A percentile compares a stretch with the other conserved stretches of the same genome.
phyloP scores from a whole-genome alignment of 2,329 filamentous ascomycete genomes.

The Podosphaera fusca region DNA sequence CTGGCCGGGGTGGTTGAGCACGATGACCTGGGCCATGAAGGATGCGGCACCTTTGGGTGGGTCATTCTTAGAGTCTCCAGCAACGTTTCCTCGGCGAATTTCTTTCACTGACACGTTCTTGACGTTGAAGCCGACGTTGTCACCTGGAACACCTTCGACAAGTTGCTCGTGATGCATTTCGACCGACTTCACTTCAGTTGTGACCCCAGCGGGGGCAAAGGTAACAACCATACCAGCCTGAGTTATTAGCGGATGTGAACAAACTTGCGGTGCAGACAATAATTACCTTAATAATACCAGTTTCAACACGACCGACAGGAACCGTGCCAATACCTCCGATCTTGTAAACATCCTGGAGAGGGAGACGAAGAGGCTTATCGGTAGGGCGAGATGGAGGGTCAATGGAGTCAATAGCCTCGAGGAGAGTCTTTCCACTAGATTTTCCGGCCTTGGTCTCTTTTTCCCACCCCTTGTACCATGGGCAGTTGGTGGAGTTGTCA shows the following conservation, averaged over 20 bases:
- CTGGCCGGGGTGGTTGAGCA: slow-evolving; percentile 99
- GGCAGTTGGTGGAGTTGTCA: slow-evolving; percentile 66
- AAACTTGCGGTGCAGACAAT: too few relatives aligned
- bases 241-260: not conserved
- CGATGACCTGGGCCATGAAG: slow-evolving; percentile 99
- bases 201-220: slow-evolving; percentile 95
- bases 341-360: slow-evolving; percentile 99
- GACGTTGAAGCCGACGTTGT: slow-evolving; percentile 99
- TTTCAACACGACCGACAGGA: slow-evolving; percentile 99
- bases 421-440: slow-evolving; percentile 83
- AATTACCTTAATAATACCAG: slow-evolving; percentile 52
- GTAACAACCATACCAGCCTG: slow-evolving; percentile 74
- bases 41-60: slow-evolving; percentile 69
- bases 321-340: slow-evolving; percentile 99
- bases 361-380: slow-evolving; percentile 99
- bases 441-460: slow-evolving; percentile 89
- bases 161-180: slow-evolving; percentile 99
- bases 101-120: slow-evolving; percentile 99
- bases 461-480: slow-evolving; percentile 99
- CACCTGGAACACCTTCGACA: slow-evolving; percentile 77
- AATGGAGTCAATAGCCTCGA: slow-evolving; percentile 95
- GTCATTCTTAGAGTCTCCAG: slow-evolving; percentile 99
- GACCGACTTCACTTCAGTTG: slow-evolving; percentile 99
- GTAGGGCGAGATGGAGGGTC: slow-evolving; percentile 79
- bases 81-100: slow-evolving; percentile 99